Evolutionary conservation across 2,329 filamentous ascomycete genomes (phyloP), one percentile per base, ranked within the genome.

Genomic region (Didymella exigua): DNA sequence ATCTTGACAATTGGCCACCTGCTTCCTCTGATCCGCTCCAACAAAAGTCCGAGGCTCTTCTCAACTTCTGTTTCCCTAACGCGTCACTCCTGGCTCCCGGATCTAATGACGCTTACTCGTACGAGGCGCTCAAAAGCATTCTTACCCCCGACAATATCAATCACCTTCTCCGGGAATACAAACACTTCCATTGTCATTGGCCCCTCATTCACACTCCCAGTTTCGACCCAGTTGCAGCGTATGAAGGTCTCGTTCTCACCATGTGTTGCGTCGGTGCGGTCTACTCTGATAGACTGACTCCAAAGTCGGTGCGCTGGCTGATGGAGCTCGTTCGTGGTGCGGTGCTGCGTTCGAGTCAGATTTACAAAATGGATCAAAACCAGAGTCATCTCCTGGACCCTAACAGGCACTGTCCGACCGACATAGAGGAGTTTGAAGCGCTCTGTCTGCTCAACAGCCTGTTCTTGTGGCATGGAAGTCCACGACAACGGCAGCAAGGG

Each of bases 211-310:
- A 92, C 68, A 81, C 88, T 71, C 83, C 88, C 30, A 89, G 88
- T 8, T 90, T 91, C 75, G 83, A 86, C 67, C 82, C 89, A 48
- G 79, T 83, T 58, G 82, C 86, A 58, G 84, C 86, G 41, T 86
- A 88, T 70, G 85, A 86, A 56, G 86, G 87, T 60, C 80, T 91
- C 57, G 77, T 90, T 44, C 81, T 89, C 56, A 82, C 82, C 58
- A 89, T 92, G 80, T 86, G 89, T 66, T 90, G 86, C 70, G 81
- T 90, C 64, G 89, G 89, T 31, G 88, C 89, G 34, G 89, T 89
- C 53, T 92, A 91, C 74, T 90, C 89, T 46, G 82, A 88, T 49
- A 81, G 81, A 57, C 76, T 89, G 58, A 77, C 79, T 24, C 75
- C 86, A 38, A 77, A 80, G 56, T 81, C 89, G 61, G 86, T 89